These are phyloP conservation scores for Wickerhamomyces alni DNA, from an alignment of 805 yeast species.

Conservation along the genomic window DNA sequence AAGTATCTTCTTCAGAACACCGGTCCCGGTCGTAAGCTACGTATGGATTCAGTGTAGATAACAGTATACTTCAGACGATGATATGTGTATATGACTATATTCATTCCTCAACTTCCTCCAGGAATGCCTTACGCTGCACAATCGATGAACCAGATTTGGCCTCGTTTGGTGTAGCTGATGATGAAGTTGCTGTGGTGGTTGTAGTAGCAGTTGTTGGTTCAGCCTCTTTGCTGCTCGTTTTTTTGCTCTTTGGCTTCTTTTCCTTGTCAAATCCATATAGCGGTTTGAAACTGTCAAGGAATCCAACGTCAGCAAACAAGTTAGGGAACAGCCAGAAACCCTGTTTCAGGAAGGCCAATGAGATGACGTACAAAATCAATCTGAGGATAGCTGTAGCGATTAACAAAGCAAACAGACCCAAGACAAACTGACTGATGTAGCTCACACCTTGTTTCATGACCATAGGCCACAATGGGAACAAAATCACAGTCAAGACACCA, in stretches of 20 bases:
- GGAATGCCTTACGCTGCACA: slow-evolving; percentile 21
- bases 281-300: slow-evolving; percentile 87
- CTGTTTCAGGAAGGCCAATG: slow-evolving; percentile 50
- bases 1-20: too few relatives aligned
- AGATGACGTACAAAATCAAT: slow-evolving; percentile 55
- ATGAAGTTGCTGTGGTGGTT: too few relatives aligned
- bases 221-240: slow-evolving; percentile 16
- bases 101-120: slow-evolving; percentile 26
- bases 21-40: too few relatives aligned
- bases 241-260: slow-evolving; percentile 18
- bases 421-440: slow-evolving; percentile 73
- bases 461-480: slow-evolving; percentile 93
- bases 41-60: too few relatives aligned
- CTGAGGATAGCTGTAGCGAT: slow-evolving; percentile 77
- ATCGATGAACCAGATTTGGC: slow-evolving; percentile 5
- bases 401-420: slow-evolving; percentile 70
- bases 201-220: too few relatives aligned
- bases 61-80: too few relatives aligned
- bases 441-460: slow-evolving; percentile 88
- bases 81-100: background rate
- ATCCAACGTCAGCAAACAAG: slow-evolving; percentile 91
- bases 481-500: slow-evolving; percentile 60
- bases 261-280: slow-evolving; percentile 48
- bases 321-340: slow-evolving; percentile 98
- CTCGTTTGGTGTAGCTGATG: too few relatives aligned